phyloP scores from a whole-genome alignment of 2,329 filamentous ascomycete genomes.

The Diaporthe sp. region DNA sequence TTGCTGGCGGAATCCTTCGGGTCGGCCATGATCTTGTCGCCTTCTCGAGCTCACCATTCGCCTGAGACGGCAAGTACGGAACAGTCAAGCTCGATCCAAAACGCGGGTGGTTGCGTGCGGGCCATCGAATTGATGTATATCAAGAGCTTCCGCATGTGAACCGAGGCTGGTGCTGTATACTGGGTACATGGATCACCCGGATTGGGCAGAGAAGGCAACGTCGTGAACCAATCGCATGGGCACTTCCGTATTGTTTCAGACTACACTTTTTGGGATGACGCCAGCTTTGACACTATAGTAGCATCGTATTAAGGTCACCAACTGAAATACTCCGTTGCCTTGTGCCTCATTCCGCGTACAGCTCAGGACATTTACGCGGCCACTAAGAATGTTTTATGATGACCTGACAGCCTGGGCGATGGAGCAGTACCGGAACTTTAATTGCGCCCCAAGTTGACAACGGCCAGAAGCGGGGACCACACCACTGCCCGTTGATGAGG shows the following conservation, averaged over 20 bases:
- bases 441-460: background rate
- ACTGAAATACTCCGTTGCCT: background rate
- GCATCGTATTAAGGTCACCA: background rate
- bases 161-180: conserved; percentile 3
- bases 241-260: background rate
- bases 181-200: conserved; percentile 6
- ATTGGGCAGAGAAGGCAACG: background rate
- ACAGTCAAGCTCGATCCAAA: background rate
- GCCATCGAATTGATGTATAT: background rate
- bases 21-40: background rate
- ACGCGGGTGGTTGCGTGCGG: background rate
- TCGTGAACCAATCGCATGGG: conserved; percentile 18
- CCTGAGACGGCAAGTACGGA: no score
- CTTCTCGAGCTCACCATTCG: background rate
- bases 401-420: background rate
- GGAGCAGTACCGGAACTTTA: background rate
- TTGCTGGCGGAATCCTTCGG: conserved; percentile 13
- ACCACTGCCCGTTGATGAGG: background rate
- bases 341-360: background rate
- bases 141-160: conserved; percentile 18
- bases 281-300: conserved; percentile 14
- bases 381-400: background rate
- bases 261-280: background rate
- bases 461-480: background rate
- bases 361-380: no score